phyloP scores from a whole-genome alignment of 345 rosid species.

The Eucalyptus guilfoylei region DNA sequence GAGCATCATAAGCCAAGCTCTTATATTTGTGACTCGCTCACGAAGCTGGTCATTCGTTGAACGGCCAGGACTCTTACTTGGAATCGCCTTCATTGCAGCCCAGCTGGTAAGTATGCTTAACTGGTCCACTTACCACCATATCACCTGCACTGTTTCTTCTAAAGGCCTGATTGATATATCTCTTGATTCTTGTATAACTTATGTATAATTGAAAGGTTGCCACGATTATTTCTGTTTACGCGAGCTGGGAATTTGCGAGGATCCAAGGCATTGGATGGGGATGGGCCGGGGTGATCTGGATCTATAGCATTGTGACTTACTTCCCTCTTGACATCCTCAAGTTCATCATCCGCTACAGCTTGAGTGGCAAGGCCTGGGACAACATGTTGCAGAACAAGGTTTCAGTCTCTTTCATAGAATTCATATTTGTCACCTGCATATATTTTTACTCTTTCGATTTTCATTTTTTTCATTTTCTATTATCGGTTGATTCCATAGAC shows the following conservation, averaged over 20 bases:
- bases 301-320: constrained; percentile 45
- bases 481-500: constrained; percentile 11
- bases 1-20: constrained; percentile 83
- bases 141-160: not conserved
- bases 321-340: constrained; percentile 69
- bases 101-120: constrained; percentile 34
- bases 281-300: constrained; percentile 75
- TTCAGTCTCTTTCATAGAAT: not conserved
- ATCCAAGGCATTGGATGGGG: constrained; percentile 71
- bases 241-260: constrained; percentile 55
- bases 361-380: constrained; percentile 59
- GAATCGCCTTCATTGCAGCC: constrained; percentile 47
- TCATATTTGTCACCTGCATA: not conserved
- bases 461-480: not conserved
- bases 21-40: constrained; percentile 75
- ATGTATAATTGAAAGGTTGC: constrained; percentile 28
- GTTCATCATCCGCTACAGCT: constrained; percentile 51
- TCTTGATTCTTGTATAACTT: not conserved
- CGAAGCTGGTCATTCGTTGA: constrained; percentile 73
- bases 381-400: constrained; percentile 45
- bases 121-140: not conserved
- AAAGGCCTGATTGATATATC: not conserved
- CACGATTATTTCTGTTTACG: constrained; percentile 54
- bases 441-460: not conserved
- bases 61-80: constrained; percentile 49